Conservation (phyloP, 257 asterid genomes). For the Solanum microdontum region DNA sequence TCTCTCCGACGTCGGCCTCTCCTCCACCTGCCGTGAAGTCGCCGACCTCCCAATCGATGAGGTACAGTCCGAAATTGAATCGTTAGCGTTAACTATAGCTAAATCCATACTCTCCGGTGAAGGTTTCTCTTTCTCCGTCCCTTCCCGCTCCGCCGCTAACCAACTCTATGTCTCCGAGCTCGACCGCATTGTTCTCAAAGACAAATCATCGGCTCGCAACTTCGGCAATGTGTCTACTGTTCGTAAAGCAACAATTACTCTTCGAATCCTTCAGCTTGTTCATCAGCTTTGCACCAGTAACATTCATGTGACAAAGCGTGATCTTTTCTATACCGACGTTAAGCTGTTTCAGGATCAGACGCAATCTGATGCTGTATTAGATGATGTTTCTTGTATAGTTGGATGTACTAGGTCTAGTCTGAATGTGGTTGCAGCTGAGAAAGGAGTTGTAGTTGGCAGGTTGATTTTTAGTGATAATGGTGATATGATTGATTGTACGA, state of each 20-base stretch:
- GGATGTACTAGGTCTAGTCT: conserved; percentile 86
- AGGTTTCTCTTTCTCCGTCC: conserved; percentile 68
- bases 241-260: conserved; percentile 63
- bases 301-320: conserved; percentile 91
- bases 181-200: conserved; percentile 75
- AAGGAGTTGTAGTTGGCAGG: conserved; percentile 83
- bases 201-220: conserved; percentile 59
- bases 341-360: conserved; percentile 77
- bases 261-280: conserved; percentile 68
- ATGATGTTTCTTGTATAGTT: conserved; percentile 65
- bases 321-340: conserved; percentile 79
- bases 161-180: conserved; percentile 87
- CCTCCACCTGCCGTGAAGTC: conserved; percentile 74
- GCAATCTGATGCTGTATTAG: conserved; percentile 68
- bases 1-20: conserved; percentile 60
- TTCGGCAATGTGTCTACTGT: conserved; percentile 72
- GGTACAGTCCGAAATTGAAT: conserved; percentile 53
- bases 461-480: conserved; percentile 72
- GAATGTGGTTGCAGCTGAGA: conserved; percentile 70
- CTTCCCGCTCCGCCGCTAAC: conserved; percentile 78
- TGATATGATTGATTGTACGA: conserved; percentile 82
- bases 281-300: conserved; percentile 61
- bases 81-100: conserved; percentile 45
- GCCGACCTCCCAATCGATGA: conserved; percentile 58
- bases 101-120: conserved; percentile 69